Evolutionary conservation across 208 protist genomes (phyloP).

Genomic region (Angomonas desouzai): DNA sequence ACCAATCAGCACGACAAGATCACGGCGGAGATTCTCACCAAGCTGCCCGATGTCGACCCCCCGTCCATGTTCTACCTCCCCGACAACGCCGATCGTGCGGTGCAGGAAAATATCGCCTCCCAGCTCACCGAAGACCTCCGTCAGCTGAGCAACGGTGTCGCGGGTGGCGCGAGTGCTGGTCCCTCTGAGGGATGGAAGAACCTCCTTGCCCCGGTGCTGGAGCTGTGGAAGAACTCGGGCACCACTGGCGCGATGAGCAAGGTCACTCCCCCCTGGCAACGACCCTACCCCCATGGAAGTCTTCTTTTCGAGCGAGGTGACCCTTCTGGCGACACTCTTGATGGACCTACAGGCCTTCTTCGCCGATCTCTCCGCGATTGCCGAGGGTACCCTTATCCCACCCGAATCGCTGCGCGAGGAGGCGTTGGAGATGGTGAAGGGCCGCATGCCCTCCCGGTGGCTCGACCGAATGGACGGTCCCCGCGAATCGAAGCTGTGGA

Average conservation of each 20-base stretch:
- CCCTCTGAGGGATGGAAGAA: slow-evolving; percentile 79
- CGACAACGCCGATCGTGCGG: slow-evolving; percentile 89
- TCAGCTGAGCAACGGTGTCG: slow-evolving; percentile 31
- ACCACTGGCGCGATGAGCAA: slow-evolving; percentile 17
- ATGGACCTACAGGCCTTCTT: slow-evolving; percentile 61
- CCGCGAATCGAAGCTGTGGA: slow-evolving; percentile 72
- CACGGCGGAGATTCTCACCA: slow-evolving; percentile 43
- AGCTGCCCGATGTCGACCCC: slow-evolving; percentile 69
- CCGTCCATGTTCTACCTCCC: slow-evolving; percentile 88
- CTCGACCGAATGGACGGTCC: slow-evolving; percentile 83
- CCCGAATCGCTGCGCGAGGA: slow-evolving; percentile 54
- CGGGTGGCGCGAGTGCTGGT: slow-evolving; percentile 14
- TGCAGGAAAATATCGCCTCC: slow-evolving; percentile 75
- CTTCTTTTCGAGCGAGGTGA: slow-evolving; percentile 91
- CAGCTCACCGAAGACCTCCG: slow-evolving; percentile 72
- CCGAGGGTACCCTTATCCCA: slow-evolving; percentile 85
- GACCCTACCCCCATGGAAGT: slow-evolving; percentile 78
- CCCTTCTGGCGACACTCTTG: slow-evolving; percentile 60
- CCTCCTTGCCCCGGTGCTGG: slow-evolving; percentile 79
- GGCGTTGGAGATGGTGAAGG: slow-evolving; percentile 74
- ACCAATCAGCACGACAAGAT: slow-evolving; percentile 50
- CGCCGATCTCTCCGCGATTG: slow-evolving; percentile 53
- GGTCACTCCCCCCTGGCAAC: slow-evolving; percentile 15
- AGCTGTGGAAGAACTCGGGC: slow-evolving; percentile 74
- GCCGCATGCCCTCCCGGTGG: slow-evolving; percentile 86